phyloP scores from a whole-genome alignment of 1,139 yeast genomes.

The Pichia inconspicua region DNA sequence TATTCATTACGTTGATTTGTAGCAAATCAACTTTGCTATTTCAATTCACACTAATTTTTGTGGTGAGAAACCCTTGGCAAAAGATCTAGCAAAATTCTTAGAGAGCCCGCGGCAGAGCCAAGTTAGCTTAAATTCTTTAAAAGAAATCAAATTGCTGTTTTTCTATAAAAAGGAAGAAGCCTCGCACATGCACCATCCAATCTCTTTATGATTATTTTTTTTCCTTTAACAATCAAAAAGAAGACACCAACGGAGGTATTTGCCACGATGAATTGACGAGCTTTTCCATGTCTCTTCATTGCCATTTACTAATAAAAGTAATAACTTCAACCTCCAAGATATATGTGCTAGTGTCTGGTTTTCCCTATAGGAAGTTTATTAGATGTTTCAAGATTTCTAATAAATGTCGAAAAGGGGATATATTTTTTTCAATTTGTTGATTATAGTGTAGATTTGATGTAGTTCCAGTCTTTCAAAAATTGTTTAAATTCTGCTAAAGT shows the following conservation, averaged over 20 bases:
- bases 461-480: constrained; percentile 39
- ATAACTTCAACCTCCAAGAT: constrained; percentile 41
- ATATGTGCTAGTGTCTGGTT: constrained; percentile 23
- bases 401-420: constrained; percentile 61
- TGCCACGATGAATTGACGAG: constrained; percentile 66
- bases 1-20: too few species aligned
- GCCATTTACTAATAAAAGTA: constrained; percentile 40
- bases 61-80: too few species aligned
- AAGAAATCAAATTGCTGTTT: too few species aligned
- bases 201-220: constrained; percentile 2
- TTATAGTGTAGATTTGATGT: constrained; percentile 15
- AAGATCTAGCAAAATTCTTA: too few species aligned
- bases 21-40: too few species aligned
- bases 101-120: too few species aligned
- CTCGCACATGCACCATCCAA: not conserved
- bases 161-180: not conserved
- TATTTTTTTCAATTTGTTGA: constrained; percentile 23
- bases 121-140: too few species aligned
- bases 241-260: constrained; percentile 45
- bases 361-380: constrained; percentile 57
- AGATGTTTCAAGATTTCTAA: constrained; percentile 40
- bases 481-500: constrained; percentile 51
- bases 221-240: constrained; percentile 45
- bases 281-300: constrained; percentile 57
- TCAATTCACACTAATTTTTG: too few species aligned